Conservation (phyloP, 805 yeast species). For the Yamadazyma philogaea region DNA sequence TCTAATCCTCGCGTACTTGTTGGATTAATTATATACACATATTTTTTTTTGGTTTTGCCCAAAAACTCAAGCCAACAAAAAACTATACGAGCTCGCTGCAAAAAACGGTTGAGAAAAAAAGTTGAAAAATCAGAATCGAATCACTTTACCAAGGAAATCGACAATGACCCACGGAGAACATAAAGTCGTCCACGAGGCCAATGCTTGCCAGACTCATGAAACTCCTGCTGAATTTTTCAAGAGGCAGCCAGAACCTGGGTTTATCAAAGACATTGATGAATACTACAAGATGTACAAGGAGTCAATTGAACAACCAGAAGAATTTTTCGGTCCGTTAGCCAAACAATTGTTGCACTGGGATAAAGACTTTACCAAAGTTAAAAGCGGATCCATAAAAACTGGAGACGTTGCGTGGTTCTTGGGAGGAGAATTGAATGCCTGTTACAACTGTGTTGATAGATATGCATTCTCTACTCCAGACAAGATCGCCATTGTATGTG, state of each 20-base stretch:
- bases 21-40: neutral
- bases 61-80: conserved; percentile 7
- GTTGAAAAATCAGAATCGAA: neutral
- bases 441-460: conserved; percentile 79
- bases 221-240: conserved; percentile 55
- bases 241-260: conserved; percentile 61
- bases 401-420: conserved; percentile 67
- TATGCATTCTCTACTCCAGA: conserved; percentile 70
- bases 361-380: conserved; percentile 65
- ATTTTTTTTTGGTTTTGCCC: conserved; percentile 8
- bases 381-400: conserved; percentile 59
- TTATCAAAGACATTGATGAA: conserved; percentile 59
- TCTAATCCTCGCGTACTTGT: conserved; percentile 2
- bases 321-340: conserved; percentile 78
- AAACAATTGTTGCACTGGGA: conserved; percentile 75
- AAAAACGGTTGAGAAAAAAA: conserved; percentile 3
- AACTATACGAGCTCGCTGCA: conserved; percentile 9
- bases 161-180: conserved; percentile 8
- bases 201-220: conserved; percentile 44
- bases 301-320: conserved; percentile 76
- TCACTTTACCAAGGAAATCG: neutral
- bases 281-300: conserved; percentile 67
- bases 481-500: conserved; percentile 73
- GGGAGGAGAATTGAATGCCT: conserved; percentile 76
- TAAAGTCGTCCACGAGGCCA: conserved; percentile 60